Evolutionary conservation across 352 stramenopile genomes (phyloP), one percentile per base, ranked within the genome.

Genomic region (Phytophthora tubulina): DNA sequence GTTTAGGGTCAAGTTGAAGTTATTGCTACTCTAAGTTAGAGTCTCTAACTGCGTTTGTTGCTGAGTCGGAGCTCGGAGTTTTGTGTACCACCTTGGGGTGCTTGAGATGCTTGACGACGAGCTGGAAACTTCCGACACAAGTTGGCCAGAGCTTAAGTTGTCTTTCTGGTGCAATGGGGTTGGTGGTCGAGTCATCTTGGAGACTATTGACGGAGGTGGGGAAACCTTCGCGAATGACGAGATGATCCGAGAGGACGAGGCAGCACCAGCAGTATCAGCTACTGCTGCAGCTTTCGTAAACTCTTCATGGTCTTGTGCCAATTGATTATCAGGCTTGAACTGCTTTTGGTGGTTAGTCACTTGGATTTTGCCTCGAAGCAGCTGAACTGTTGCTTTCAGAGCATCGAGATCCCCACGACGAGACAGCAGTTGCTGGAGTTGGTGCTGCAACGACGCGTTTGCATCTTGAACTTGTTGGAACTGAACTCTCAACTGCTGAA

Each of bases 401-500:
- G 72, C 63, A 52, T 93, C 82, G 13, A 94, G 69, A 52, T 94
- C 85, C n/a, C 82, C 72, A 13, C 85, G 78, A 46, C 81, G 75
- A 13, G 79, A 69, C 9, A 95, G 58, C 9, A 95, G 63, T 49
- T 92, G 81, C 76, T 93, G 85, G 1, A 95, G 70, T 60, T 95
- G 87, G 0, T 66, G 59, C 57, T 92, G 87, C 14, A 95, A 56
- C 11, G 76, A 79, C 44, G 84, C 63, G 51, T 86, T 89, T 2
- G 82, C 73, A 7, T 84, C 70, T 3, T 72, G 62, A 0, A 67
- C 52, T 0, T 81, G 72, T 32, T 82, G 62, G 13, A 82, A 84
- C 45, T 93, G 81, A 15, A 35, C 48, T 45, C 79, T 82, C 7
- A 92, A 71, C 14, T 88, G 70, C 5, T 82, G 51, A 0, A 92